phyloP scores from a whole-genome alignment of 805 yeast genomes.

The Torulaspora maleeae region DNA sequence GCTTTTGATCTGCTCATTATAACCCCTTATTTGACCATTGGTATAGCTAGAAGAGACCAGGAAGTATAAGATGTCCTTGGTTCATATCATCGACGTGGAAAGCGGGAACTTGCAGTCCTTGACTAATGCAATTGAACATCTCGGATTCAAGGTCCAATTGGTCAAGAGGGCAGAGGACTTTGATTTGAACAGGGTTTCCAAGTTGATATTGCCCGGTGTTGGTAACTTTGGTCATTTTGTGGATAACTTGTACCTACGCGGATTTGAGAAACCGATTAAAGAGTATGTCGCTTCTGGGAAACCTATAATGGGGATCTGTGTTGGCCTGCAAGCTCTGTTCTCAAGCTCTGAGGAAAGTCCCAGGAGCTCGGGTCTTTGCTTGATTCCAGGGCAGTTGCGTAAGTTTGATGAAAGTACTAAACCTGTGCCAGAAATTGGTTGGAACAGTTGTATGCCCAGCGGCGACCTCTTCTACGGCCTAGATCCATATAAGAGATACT shows the following conservation, averaged over 20 bases:
- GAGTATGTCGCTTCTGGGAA: conserved; percentile 70
- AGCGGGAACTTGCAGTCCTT: conserved; percentile 91
- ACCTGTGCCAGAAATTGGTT: conserved; percentile 95
- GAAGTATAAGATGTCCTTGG: conserved; percentile 19
- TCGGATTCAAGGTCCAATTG: conserved; percentile 67
- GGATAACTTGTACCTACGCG: conserved; percentile 54
- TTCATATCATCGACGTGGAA: conserved; percentile 81
- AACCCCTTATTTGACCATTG: too few relatives aligned
- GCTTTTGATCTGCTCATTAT: too few relatives aligned
- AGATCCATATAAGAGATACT: conserved; percentile 65
- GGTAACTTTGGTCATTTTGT: conserved; percentile 97
- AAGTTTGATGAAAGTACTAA: conserved; percentile 62
- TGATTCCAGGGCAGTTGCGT: conserved; percentile 48
- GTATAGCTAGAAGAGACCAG: not conserved
- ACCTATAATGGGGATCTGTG: conserved; percentile 95
- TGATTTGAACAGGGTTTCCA: conserved; percentile 41
- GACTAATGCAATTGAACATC: conserved; percentile 72
- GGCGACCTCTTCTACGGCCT: conserved; percentile 51
- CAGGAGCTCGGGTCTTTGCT: conserved; percentile 54
- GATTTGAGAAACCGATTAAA: conserved; percentile 60
- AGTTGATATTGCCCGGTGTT: conserved; percentile 87
- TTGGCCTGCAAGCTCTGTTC: conserved; percentile 87
- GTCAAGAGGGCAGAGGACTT: conserved; percentile 58
- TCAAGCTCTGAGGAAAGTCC: conserved; percentile 71
- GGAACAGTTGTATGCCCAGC: conserved; percentile 57